Conservation (phyloP, 805 yeast species). For the Candida khao-thaluensis region DNA sequence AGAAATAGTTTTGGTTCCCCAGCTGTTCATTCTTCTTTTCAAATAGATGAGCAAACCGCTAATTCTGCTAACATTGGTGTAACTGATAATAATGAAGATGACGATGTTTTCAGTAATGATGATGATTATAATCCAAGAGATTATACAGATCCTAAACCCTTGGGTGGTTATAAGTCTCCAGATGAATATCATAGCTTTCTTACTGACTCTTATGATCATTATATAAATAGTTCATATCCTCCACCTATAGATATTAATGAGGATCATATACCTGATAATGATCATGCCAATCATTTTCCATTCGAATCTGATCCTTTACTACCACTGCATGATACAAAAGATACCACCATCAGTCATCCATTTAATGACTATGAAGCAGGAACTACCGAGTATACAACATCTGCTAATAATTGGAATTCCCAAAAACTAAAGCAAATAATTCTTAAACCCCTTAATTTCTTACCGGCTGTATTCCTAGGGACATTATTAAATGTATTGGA, state of each 20-base stretch:
- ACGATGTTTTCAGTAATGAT: neutral
- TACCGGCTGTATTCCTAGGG: slow-evolving; percentile 87
- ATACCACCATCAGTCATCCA: neutral
- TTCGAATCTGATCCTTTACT: slow-evolving; percentile 3
- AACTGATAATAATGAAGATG: slow-evolving; percentile 29
- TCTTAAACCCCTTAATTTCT: slow-evolving; percentile 43
- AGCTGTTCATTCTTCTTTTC: slow-evolving; percentile 45
- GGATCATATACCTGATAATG: neutral
- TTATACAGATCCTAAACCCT: neutral
- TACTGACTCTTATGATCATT: slow-evolving; percentile 1
- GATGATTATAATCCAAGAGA: neutral
- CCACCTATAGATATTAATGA: slow-evolving; percentile 4
- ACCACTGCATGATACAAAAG: neutral
- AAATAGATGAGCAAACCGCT: slow-evolving; percentile 58
- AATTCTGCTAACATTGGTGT: slow-evolving; percentile 58
- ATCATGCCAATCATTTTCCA: neutral
- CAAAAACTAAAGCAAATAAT: slow-evolving; percentile 13
- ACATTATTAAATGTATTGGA: slow-evolving; percentile 82
- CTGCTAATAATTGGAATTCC: neutral
- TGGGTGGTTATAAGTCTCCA: neutral
- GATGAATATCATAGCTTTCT: slow-evolving; percentile 1
- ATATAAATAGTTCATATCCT: neutral
- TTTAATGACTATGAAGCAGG: slow-evolving; percentile 10
- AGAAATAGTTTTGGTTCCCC: slow-evolving; percentile 37
- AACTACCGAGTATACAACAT: neutral